A percentile compares a stretch with the other conserved stretches of the same genome.
These are phyloP conservation scores for Pleomassaria siparia DNA, from an alignment of 2,329 filamentous ascomycete genomes.

Conservation along the genomic window DNA sequence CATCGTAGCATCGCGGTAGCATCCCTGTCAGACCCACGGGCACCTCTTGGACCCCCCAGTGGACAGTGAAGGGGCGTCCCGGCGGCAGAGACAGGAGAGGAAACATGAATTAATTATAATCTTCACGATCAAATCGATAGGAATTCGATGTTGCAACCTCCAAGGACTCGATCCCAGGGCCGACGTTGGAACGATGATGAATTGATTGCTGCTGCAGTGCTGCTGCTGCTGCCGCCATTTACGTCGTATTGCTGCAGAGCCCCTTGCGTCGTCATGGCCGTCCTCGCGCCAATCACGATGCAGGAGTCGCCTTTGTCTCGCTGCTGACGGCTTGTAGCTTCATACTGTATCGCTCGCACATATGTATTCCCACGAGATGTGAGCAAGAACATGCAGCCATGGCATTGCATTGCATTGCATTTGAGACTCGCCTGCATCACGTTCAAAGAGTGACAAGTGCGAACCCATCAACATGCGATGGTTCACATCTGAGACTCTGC, in stretches of 20 bases:
- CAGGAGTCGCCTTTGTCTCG: background rate
- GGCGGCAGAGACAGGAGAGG: background rate
- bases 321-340: background rate
- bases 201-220: background rate
- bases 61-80: background rate
- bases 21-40: background rate
- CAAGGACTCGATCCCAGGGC: constrained; percentile 5
- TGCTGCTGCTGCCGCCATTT: background rate
- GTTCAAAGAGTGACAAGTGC: too few relatives aligned
- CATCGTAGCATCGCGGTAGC: too few relatives aligned
- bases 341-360: background rate
- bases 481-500: too few relatives aligned
- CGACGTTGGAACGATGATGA: background rate
- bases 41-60: too few relatives aligned
- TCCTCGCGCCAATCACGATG: background rate
- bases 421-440: too few relatives aligned
- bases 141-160: background rate
- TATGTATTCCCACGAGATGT: background rate
- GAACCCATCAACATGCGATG: background rate
- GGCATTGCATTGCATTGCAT: too few relatives aligned
- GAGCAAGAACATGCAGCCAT: too few relatives aligned
- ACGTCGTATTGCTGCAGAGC: background rate
- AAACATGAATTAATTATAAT: background rate
- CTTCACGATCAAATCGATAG: constrained; percentile 2
- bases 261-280: constrained; percentile 1